Base-by-base conservation (phyloP, 148 eudicot species). In the Diospyros lotus region DNA sequence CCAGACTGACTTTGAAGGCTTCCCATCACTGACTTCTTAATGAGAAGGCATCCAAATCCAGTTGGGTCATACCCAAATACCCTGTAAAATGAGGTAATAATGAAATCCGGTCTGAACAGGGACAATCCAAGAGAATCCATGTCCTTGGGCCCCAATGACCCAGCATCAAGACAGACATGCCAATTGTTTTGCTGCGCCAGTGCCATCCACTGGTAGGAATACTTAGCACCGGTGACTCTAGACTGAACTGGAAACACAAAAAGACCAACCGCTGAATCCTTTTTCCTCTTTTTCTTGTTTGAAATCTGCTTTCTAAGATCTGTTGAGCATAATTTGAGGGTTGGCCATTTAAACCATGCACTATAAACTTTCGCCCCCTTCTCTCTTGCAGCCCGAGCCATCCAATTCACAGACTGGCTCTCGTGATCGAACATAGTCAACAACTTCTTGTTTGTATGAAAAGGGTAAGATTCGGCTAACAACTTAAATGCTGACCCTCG, bases 181-280 rank as follows among this genome's bases (percentile, higher is more conserved):
- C 97, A 94, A 71, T 94, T 89, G 81, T 88, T 90, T 79, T 95
- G 97, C 77, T 93, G 97, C 15, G 99, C 99, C 64, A 95, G 71
- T 48, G 99, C 92, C 99, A 95, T 93, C 99, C 99, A 95, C 72
- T 95, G 99, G 73, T 95, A 95, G 43, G 99, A 95, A 81, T 94
- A 94, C 82, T 94, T 94, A 4, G 97, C 91, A 58, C 98, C 98
- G 0, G 96, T 94, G 46, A 94, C 98, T 58, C 98, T 81, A 46
- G 97, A 94, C 77, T 94, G 98, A 51, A 94, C 98, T 58, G 98
- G 98, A 66, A 93, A 95, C 40, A 87, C 99, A 62, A 95, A 95
- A 63, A 95, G 91, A 76, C 99, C 99, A 46, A 77, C 69, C 0
- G 96, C 92, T 9, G 97, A 83, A 77, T 92, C 96, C 79, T 92